These are phyloP conservation scores for Phascolomyces articulosus DNA, from an alignment of 371 early-diverging fungal species.

Conservation along the genomic window DNA sequence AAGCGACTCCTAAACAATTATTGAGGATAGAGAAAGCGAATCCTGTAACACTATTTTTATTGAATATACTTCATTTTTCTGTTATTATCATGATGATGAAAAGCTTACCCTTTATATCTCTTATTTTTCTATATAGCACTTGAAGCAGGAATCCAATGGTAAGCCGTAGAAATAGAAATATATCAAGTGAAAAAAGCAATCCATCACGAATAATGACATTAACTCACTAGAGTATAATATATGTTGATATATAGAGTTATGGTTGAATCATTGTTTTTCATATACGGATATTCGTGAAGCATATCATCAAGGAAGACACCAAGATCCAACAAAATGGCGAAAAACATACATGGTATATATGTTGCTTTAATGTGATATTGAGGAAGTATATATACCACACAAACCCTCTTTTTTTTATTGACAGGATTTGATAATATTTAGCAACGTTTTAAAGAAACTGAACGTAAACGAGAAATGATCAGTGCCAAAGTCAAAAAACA, in stretches of 20 bases:
- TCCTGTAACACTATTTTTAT: conserved; percentile 31
- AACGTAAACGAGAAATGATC: conserved; percentile 29
- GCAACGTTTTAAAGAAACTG: conserved; percentile 37
- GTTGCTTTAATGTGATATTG: not conserved
- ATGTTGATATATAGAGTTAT: conserved; percentile 28
- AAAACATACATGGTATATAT: not conserved
- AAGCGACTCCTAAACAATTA: conserved; percentile 44
- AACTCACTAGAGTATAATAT: not conserved
- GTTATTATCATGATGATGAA: not conserved
- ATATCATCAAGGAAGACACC: conserved; percentile 30
- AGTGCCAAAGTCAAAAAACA: conserved; percentile 44
- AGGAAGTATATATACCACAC: not conserved
- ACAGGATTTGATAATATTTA: conserved; percentile 1
- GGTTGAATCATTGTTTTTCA: conserved; percentile 38
- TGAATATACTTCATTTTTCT: not conserved
- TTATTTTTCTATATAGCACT: conserved; percentile 24
- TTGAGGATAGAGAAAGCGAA: conserved; percentile 42
- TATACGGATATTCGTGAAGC: conserved; percentile 39
- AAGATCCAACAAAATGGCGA: conserved; percentile 35
- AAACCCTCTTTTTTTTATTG: too few species aligned
- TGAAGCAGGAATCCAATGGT: conserved; percentile 42
- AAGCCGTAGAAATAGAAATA: not conserved
- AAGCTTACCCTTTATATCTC: not conserved
- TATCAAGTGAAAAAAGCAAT: not conserved
- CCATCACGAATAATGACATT: not conserved